Evolutionary conservation across 208 protist genomes (phyloP), one percentile per base, ranked within the genome.

Genomic region (Crithidia mellificae): DNA sequence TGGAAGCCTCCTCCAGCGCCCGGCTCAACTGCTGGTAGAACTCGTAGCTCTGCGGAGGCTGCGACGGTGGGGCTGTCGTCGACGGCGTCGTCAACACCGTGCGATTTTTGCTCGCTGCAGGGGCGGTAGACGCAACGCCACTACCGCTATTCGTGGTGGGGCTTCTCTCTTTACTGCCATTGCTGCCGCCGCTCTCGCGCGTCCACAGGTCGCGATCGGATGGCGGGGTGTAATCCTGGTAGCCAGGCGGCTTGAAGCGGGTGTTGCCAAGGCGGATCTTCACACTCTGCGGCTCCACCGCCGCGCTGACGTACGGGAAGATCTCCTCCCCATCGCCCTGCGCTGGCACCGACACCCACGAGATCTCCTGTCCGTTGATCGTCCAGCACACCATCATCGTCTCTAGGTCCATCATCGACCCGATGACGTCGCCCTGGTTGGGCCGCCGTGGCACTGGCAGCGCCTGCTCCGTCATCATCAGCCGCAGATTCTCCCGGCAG

Each of bases 301-400:
- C 64, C 22, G 86, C 91, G 63, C 91, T 94, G 41, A 96, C 83
- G 81, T 89, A 96, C 19, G 91, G 91, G 58, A 88, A 96, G 64
- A 96, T 93, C 32, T 84, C 72, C 67, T 93, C 87, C 29, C 85
- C 83, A 30, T 89, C 82, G 29, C 85, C 81, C 53, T 92, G 85
- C 38, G 73, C 76, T 15, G 87, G 87, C 15, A 94, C 73, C 15
- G 87, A 74, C 44, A 96, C 78, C 81, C 85, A 89, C 71, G 81
- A 85, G 44, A 93, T 64, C 62, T 85, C 73, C 63, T 91, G 78
- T 19, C 91, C 91, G 71, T 96, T 96, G 49, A 96, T 80, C 51
- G 81, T 85, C 91, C 91, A 96, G 56, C 77, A 86, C 83, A 92
- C 82, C 85, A 90, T 92, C 79, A 87, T 88, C 27, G 80, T 74